phyloP scores from a whole-genome alignment of 176 grass and related monocot genomes.

The Carex scoparia region DNA sequence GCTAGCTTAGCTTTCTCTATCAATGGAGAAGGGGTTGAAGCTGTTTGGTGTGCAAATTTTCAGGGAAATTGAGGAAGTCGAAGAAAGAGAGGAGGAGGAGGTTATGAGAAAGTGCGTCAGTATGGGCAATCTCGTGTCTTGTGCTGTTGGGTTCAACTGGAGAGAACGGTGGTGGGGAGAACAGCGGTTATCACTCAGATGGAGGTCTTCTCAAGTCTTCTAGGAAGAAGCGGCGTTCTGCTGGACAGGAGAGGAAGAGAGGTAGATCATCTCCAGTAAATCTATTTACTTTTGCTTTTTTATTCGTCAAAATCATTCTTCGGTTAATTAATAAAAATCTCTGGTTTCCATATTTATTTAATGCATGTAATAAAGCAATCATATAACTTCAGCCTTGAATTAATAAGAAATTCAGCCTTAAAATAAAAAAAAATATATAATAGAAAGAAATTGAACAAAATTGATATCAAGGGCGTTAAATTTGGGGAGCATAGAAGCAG shows the following conservation, averaged over 20 bases:
- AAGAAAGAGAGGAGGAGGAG: constrained; percentile 27
- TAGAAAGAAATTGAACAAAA: not conserved
- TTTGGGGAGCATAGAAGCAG: not conserved
- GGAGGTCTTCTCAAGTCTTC: constrained; percentile 31
- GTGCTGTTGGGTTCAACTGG: not conserved
- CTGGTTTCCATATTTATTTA: not conserved
- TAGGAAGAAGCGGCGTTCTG: constrained; percentile 46
- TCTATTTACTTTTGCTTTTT: not conserved
- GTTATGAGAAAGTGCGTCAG: constrained; percentile 37
- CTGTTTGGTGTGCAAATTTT: constrained; percentile 49
- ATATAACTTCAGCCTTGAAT: no score
- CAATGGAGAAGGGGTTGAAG: constrained; percentile 33
- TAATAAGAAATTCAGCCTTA: no score
- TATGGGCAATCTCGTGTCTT: constrained; percentile 26
- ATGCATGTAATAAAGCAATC: not conserved
- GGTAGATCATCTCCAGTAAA: constrained; percentile 23
- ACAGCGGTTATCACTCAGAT: constrained; percentile 48
- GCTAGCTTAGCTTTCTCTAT: not conserved
- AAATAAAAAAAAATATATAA: no score
- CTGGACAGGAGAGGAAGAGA: constrained; percentile 70
- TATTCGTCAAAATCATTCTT: not conserved
- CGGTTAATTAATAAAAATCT: not conserved
- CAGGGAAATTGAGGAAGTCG: not conserved
- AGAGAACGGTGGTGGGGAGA: not conserved
- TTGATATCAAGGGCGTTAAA: not conserved